Percentiles rank a stretch among this genome's conserved stretches.
These are phyloP conservation scores for Periconia digitata DNA, from an alignment of 2,329 filamentous ascomycete genomes.

Conservation along the genomic window DNA sequence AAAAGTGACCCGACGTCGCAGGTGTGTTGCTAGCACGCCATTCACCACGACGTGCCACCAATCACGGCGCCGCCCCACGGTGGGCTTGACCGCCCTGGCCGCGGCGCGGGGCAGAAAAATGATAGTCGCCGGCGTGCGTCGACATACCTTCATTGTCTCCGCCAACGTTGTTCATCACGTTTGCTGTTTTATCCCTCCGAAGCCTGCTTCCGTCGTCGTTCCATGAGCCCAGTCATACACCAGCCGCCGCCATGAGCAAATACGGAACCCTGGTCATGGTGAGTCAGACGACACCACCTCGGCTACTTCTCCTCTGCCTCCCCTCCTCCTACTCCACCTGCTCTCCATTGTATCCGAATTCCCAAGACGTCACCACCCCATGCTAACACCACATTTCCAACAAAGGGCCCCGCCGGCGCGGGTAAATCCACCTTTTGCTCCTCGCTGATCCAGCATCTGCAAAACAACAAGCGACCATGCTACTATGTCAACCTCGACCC, in stretches of 20 bases:
- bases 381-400: background rate
- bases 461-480: constrained; percentile 86
- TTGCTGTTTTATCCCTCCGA: background rate
- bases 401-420: constrained; percentile 80
- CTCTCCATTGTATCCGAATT: background rate
- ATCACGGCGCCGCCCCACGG: background rate
- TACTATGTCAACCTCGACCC: constrained; percentile 99
- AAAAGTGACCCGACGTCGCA: constrained; percentile 12
- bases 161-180: background rate
- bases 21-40: constrained; percentile 21
- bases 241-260: constrained; percentile 71
- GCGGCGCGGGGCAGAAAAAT: constrained; percentile 13
- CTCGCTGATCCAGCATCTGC: constrained; percentile 87
- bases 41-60: constrained; percentile 10
- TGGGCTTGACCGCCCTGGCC: background rate
- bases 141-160: background rate
- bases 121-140: background rate
- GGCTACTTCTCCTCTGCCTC: no score
- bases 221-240: constrained; percentile 3
- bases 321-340: no score
- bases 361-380: no score
- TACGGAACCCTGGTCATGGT: constrained; percentile 93
- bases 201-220: constrained; percentile 5
- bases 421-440: constrained; percentile 98
- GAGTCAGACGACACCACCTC: background rate